These are phyloP conservation scores for Fomes fomentarius DNA, from an alignment of 1,284 basidiomycete species.

Conservation along the genomic window DNA sequence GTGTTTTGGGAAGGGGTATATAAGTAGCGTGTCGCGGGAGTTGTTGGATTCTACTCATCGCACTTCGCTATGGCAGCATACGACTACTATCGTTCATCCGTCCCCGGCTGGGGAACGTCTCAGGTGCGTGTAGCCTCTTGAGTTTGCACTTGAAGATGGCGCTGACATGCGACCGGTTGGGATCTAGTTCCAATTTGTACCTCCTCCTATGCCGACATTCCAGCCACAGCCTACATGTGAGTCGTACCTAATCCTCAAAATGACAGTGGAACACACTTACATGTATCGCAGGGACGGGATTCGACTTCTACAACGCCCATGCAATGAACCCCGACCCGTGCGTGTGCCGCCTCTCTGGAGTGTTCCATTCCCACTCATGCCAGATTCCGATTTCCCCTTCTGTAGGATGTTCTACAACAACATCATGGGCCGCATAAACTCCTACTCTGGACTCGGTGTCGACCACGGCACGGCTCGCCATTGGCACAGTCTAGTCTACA, in stretches of 20 bases:
- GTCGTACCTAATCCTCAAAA: conserved; percentile 23
- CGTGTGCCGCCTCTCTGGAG: conserved; percentile 37
- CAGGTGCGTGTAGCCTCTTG: conserved; percentile 26
- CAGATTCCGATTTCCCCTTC: too few species aligned
- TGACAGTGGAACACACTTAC: conserved; percentile 7
- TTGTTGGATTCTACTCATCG: not conserved
- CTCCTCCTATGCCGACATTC: conserved; percentile 55
- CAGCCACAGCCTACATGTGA: conserved; percentile 62
- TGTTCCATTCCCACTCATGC: too few species aligned
- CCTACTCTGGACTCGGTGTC: conserved; percentile 7
- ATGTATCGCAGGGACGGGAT: conserved; percentile 50
- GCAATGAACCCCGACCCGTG: conserved; percentile 58
- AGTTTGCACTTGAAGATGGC: too few species aligned
- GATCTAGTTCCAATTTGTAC: conserved; percentile 52
- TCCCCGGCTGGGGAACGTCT: conserved; percentile 29
- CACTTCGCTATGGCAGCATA: conserved; percentile 13
- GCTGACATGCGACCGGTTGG: not conserved
- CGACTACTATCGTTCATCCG: conserved; percentile 27
- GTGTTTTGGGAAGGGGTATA: not conserved
- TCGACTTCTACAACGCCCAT: conserved; percentile 65
- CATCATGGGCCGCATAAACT: conserved; percentile 54
- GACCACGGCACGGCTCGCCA: conserved; percentile 52
- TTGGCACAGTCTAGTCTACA: conserved; percentile 64
- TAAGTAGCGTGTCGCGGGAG: not conserved
- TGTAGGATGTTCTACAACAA: conserved; percentile 49